Evolutionary conservation across 179 eudicot species (phyloP), one percentile per base, ranked within the genome.

Genomic region (Silene coronaria): DNA sequence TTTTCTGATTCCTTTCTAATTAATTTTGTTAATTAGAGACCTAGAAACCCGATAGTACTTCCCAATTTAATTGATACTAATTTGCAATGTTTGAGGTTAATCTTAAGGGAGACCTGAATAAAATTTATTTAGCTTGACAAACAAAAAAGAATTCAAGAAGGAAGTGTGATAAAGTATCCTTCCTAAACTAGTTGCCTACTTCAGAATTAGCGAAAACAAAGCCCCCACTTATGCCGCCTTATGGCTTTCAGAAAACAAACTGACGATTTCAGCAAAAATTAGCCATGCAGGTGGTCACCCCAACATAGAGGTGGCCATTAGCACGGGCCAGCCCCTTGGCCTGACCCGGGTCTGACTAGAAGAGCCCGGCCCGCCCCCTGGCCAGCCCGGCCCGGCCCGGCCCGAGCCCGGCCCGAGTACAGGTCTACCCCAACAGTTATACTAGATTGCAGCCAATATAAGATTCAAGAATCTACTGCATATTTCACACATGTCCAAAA

Each of bases 71-170:
- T n/a, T n/a, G n/a, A n/a, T n/a, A n/a, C n/a, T n/a, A n/a, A n/a
- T n/a, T n/a, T n/a, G n/a, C n/a, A n/a, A n/a, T n/a, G n/a, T n/a
- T n/a, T n/a, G n/a, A n/a, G n/a, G n/a, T n/a, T n/a, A n/a, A n/a
- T n/a, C n/a, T n/a, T n/a, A n/a, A n/a, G n/a, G n/a, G n/a, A n/a
- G n/a, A 84, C 98, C 98, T 93, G 86, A 23, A 74, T 6, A 74
- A 77, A 28, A 76, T 48, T 38, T 59, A 34, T 21, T 68, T 62
- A 63, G 57, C 70, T 1, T 6, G 55, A 12, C 16, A 45, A 48
- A n/a, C 23, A 10, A 16, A 6, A 13, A 32, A 6, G 21, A 8
- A 64, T 27, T 14, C 38, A 30, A 64, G 38, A 28, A 16, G 30
- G 19, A 64, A 64, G 22, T 22, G 32, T 26, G 7, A 60, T 11